A percentile compares a stretch with the other conserved stretches of the same genome.
These are phyloP conservation scores for Amylocystis lapponica DNA, from an alignment of 768 basidiomycete species.

Conservation along the genomic window DNA sequence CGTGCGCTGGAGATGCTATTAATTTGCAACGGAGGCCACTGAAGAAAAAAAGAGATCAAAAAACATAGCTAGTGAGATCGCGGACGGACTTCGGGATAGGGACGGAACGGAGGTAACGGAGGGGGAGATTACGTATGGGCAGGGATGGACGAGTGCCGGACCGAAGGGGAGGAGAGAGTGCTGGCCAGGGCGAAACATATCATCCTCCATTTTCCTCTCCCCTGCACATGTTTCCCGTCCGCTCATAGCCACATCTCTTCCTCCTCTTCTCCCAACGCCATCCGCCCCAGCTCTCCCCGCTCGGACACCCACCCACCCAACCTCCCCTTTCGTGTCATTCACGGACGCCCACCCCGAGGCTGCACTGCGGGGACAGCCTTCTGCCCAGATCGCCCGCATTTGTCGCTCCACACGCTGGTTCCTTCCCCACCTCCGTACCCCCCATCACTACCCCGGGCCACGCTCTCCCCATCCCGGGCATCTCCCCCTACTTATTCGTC, in stretches of 20 bases:
- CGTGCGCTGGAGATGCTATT: too few relatives aligned
- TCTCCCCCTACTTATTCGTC: neutral
- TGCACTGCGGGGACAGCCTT: slow-evolving; percentile 1
- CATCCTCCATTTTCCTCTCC: slow-evolving; percentile 1
- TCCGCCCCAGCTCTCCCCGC: neutral
- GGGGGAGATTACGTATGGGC: slow-evolving; percentile 4
- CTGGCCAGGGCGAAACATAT: slow-evolving; percentile 13
- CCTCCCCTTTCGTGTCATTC: neutral
- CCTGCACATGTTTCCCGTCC: neutral
- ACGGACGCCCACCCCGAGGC: neutral
- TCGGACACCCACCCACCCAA: neutral
- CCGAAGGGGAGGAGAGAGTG: slow-evolving; percentile 3
- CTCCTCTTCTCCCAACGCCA: neutral
- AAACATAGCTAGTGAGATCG: too few relatives aligned
- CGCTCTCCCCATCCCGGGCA: neutral
- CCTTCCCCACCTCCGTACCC: neutral
- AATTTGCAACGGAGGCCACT: too few relatives aligned
- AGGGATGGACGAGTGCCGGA: slow-evolving; percentile 1
- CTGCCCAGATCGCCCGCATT: neutral
- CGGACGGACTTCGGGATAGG: neutral
- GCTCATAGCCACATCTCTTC: neutral
- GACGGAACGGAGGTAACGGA: slow-evolving; percentile 15
- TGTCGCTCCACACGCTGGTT: neutral
- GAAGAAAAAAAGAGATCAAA: too few relatives aligned
- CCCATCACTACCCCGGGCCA: neutral